Conservation (phyloP, 768 basidiomycete species). For the Galerina sulciceps region DNA sequence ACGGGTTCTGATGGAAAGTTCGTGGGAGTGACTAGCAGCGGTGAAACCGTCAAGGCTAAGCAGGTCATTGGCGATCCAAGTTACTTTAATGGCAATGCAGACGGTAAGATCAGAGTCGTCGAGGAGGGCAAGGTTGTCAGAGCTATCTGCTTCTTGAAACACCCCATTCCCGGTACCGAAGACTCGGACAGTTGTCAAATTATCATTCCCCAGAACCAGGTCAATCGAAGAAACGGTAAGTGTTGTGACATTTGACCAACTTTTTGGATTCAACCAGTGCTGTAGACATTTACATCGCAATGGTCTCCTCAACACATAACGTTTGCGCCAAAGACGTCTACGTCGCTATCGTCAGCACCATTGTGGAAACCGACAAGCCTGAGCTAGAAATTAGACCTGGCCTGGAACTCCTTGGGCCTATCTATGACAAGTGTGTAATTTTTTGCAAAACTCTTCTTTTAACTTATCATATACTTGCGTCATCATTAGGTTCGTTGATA, state of each 20-base stretch:
- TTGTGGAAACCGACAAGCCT: slow-evolving; percentile 93
- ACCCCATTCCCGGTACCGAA: slow-evolving; percentile 97
- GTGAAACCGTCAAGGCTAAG: slow-evolving; percentile 95
- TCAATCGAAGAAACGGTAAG: slow-evolving; percentile 88
- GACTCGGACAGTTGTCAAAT: slow-evolving; percentile 95
- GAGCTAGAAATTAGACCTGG: slow-evolving; percentile 94
- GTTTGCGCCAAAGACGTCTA: slow-evolving; percentile 96
- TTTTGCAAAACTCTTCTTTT: background rate
- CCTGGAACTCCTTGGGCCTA: slow-evolving; percentile 87
- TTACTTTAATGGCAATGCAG: slow-evolving; percentile 82
- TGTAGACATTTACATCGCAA: slow-evolving; percentile 97
- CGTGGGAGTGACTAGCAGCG: slow-evolving; percentile 86
- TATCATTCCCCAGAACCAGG: slow-evolving; percentile 99
- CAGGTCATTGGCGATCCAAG: slow-evolving; percentile 98
- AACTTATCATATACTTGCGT: slow-evolving; percentile 9
- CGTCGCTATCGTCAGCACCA: slow-evolving; percentile 97
- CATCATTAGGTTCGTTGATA: slow-evolving; percentile 80
- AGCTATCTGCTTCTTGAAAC: slow-evolving; percentile 97
- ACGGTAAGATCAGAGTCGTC: slow-evolving; percentile 83
- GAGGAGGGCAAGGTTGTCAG: slow-evolving; percentile 95
- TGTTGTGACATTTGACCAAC: background rate
- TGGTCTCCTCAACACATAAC: slow-evolving; percentile 96
- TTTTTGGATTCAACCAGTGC: slow-evolving; percentile 3
- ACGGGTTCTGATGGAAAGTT: slow-evolving; percentile 88
- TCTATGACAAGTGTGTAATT: slow-evolving; percentile 84